Evolutionary conservation across 1,284 basidiomycete species (phyloP), one percentile per base, ranked within the genome.

Genomic region (Cystobasidium sp.): DNA sequence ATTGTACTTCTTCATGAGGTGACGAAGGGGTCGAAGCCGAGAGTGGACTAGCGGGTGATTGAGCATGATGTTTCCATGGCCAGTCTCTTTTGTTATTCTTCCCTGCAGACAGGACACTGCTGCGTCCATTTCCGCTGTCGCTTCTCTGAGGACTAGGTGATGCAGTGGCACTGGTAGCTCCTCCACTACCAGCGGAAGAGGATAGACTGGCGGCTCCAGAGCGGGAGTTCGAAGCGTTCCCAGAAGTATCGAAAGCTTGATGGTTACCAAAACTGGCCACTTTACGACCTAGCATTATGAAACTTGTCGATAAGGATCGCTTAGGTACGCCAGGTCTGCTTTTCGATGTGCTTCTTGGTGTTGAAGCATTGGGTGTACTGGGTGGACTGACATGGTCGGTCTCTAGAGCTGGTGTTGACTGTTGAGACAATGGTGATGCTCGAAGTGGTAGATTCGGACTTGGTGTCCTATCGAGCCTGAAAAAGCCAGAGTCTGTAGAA

Each of bases 301-400:
- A 51, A 14, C 64, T 66, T 8, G 64, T 49, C 31, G 64, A 66
- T 18, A 66, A 47, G 39, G 64, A 66, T 51, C 64, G 64, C 20
- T 49, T 49, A 2, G 62, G 64, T 5, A n/a, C 41, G n/a, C 24
- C n/a, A 12, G 64, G n/a, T 66, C 12, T 41, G 16, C n/a, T 39
- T 20, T 12, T 9, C 8, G 22, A 10, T 5, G 7, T n/a, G 2
- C 20, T 37, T 49, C 22, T 5, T 16, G 5, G 7, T 1, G 31
- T 22, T 6, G 44, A 6, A 10, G 61, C 22, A 7, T 22, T 44
- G 12, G 61, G n/a, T 18, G n/a, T 47, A 8, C 22, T 22, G 22
- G 47, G 16, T 20, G 5, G 24, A n/a, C 5, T 16, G 16, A n/a
- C 39, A n/a, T 47, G 49, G 10, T 53, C 51, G 1, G n/a, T 31